Percentiles rank a stretch among this genome's conserved stretches.
phyloP scores from a whole-genome alignment of 306 rosid species.

The Hylodesmum podocarpum region DNA sequence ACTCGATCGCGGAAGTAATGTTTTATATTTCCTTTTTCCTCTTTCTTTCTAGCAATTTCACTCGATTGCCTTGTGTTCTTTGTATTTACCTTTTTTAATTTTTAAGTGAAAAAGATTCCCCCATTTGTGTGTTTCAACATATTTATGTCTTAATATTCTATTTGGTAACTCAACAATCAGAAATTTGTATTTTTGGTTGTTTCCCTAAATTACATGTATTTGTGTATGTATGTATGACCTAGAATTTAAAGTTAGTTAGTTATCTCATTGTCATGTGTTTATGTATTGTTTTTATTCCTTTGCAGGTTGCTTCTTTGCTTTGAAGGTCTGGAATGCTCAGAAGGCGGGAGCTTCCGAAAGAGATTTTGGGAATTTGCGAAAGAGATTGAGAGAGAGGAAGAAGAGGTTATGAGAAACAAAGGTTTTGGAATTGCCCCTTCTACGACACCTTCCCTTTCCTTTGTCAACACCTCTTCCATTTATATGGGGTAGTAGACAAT shows the following conservation, averaged over 20 bases:
- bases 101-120: background rate
- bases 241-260: background rate
- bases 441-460: too few species aligned
- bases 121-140: background rate
- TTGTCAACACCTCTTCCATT: too few species aligned
- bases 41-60: too few species aligned
- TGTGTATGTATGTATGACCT: background rate
- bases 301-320: conserved; percentile 76
- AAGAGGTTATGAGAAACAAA: too few species aligned
- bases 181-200: background rate
- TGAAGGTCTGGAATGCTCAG: conserved; percentile 35
- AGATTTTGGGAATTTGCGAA: too few species aligned
- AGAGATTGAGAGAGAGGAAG: too few species aligned
- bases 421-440: too few species aligned
- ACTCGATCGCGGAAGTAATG: conserved; percentile 86
- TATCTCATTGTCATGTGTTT: too few species aligned
- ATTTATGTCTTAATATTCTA: background rate
- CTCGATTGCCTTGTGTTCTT: background rate
- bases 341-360: conserved; percentile 64
- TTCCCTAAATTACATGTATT: too few species aligned
- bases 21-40: background rate
- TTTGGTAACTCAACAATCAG: background rate
- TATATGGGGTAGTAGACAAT: conserved; percentile 36
- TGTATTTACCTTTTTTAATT: background rate
- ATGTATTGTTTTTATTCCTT: conserved; percentile 14